Evolutionary conservation across 441 rosid genomes (phyloP).

Genomic region (Macaranga tanarius): DNA sequence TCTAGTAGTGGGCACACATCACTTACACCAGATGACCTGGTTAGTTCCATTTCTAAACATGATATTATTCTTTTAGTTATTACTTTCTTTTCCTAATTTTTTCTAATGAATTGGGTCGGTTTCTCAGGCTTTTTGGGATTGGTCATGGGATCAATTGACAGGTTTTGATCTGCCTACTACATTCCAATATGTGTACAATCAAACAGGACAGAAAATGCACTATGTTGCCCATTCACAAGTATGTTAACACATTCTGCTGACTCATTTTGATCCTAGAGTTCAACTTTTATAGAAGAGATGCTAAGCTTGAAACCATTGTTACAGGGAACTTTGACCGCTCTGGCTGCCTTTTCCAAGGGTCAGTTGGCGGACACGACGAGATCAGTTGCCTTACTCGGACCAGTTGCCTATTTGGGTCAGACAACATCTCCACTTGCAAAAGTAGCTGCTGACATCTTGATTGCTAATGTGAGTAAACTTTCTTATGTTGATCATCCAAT

Average conservation of each 20-base stretch:
- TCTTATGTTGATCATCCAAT: background rate
- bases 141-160: constrained; percentile 91
- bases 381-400: constrained; percentile 74
- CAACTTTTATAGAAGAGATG: background rate
- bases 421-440: constrained; percentile 61
- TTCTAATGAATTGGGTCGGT: background rate
- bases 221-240: constrained; percentile 88
- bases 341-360: constrained; percentile 69
- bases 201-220: constrained; percentile 67
- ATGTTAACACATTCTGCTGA: background rate
- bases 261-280: constrained; percentile 1
- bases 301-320: background rate
- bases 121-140: constrained; percentile 63
- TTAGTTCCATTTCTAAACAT: constrained; percentile 9
- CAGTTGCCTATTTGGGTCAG: constrained; percentile 73
- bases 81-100: background rate
- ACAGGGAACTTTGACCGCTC: constrained; percentile 73
- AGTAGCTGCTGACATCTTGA: constrained; percentile 52
- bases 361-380: constrained; percentile 45
- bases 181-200: constrained; percentile 47
- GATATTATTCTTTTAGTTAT: background rate
- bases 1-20: constrained; percentile 41
- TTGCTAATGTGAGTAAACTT: constrained; percentile 53
- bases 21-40: constrained; percentile 36
- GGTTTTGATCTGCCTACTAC: constrained; percentile 63